phyloP scores from a whole-genome alignment of 1,284 basidiomycete genomes.

The Vanrija sp. region DNA sequence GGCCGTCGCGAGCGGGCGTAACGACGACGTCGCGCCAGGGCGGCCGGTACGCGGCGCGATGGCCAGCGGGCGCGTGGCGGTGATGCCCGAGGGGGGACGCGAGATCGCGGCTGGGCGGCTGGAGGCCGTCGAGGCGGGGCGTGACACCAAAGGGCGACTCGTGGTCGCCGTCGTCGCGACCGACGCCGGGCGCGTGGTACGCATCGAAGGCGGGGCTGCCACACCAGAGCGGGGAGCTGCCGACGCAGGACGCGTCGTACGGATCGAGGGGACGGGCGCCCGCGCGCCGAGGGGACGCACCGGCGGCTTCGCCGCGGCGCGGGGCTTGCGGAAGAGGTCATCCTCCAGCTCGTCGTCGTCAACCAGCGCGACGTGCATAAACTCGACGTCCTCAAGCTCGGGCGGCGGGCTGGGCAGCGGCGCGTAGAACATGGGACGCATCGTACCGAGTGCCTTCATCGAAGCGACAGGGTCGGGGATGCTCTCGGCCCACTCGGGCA shows the following conservation, averaged over 20 bases:
- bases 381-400: not conserved
- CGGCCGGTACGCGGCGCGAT: no score
- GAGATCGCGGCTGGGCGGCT: not conserved
- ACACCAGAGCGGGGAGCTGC: not conserved
- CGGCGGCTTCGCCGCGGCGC: not conserved
- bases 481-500: conserved; percentile 13
- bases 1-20: not conserved
- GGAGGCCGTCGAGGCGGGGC: not conserved
- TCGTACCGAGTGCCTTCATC: conserved; percentile 4
- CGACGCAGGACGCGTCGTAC: not conserved
- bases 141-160: no score
- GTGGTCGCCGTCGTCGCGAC: no score
- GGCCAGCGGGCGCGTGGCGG: not conserved
- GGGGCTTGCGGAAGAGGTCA: conserved; percentile 1
- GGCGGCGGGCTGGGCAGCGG: not conserved
- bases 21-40: no score
- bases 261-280: not conserved
- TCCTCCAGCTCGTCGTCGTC: conserved; percentile 12
- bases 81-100: not conserved
- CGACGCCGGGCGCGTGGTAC: not conserved
- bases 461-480: conserved; percentile 13
- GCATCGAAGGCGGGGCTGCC: not conserved
- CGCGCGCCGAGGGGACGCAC: not conserved
- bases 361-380: conserved; percentile 2
- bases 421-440: conserved; percentile 8